Base-by-base conservation (phyloP, 2,329 filamentous ascomycete species). In the Aspergillus sp. region DNA sequence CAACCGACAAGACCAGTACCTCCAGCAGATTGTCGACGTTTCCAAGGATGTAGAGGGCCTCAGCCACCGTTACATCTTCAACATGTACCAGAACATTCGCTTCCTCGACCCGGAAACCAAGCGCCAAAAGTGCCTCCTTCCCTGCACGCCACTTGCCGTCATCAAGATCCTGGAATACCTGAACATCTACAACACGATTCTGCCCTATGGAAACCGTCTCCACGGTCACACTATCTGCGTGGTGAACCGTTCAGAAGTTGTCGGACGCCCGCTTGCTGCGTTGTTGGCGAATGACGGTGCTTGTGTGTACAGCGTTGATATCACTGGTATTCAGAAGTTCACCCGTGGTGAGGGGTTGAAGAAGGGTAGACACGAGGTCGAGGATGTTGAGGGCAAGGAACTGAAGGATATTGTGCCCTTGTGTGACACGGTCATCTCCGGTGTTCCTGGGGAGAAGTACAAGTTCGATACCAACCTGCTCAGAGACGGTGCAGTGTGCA, bases 71-170 rank as follows among this genome's bases (percentile, higher is more conserved):
- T 93, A 98, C 81, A 90, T 98, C 74, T 93, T 94, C 86, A 99
- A 99, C 85, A 97, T 99, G 93, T 99, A 98, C 81, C 91, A 97
- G 83, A 99, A 99, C 81, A 87, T 96, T 71, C 92, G 95, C 67
- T 98, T 93, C 82, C 84, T 99, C 60, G 95, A 99, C 79, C 82
- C 88, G 25, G 72, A 75, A 38, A 76, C 73, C 48, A 73, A 76
- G 65, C 89, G 90, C 4, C 91, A 92, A 77, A 98, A 99, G 82
- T 96, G 90, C 53, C 92, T 98, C 68, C 82, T 99, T 56, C 95
- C 95, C 5, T 99, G 95, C 83, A 99, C 95, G 2, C 95, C 95
- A 17, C 86, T 99, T 25, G 95, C 95, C 28, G 90, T 97, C 63
- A 91, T 98, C 82, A 99, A 99, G 84, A 96, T 98, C 68, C 85